phyloP scores from a whole-genome alignment of 176 grass and related monocot genomes.

The Carex scoparia region DNA sequence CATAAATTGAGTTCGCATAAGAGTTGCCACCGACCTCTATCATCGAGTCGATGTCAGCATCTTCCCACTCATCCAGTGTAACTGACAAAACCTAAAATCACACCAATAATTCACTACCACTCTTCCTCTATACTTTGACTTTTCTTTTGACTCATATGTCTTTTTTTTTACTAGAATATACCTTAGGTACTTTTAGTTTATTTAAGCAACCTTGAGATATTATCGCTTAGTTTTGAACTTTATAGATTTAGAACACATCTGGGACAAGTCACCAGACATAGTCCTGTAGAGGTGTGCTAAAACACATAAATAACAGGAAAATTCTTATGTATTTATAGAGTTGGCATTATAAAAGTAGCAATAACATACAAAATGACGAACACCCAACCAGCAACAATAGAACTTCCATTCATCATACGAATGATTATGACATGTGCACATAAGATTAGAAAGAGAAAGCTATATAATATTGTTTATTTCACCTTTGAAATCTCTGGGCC shows the following conservation, averaged over 20 bases:
- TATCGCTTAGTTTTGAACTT: background rate
- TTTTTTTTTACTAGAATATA: background rate
- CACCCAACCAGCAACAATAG: background rate
- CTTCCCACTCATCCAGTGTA: slow-evolving; percentile 93
- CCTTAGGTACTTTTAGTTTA: background rate
- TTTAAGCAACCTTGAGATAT: background rate
- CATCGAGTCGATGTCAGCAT: slow-evolving; percentile 86
- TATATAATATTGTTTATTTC: slow-evolving; percentile 13
- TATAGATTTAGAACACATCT: background rate
- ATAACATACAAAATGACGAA: background rate
- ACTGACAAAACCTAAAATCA: slow-evolving; percentile 68
- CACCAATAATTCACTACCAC: background rate
- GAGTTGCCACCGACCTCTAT: slow-evolving; percentile 97
- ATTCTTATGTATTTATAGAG: slow-evolving; percentile 1
- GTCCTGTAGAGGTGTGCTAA: background rate
- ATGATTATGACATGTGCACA: background rate
- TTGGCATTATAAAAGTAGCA: slow-evolving; percentile 16
- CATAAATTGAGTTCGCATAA: slow-evolving; percentile 99
- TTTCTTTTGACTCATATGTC: background rate
- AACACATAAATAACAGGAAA: background rate
- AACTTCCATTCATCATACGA: background rate
- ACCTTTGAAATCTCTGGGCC: slow-evolving; percentile 91
- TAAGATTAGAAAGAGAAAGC: slow-evolving; percentile 2
- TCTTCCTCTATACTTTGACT: background rate
- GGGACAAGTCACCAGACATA: slow-evolving; percentile 1